phyloP scores from a whole-genome alignment of 257 asterid genomes.

The Solanum neorickii region DNA sequence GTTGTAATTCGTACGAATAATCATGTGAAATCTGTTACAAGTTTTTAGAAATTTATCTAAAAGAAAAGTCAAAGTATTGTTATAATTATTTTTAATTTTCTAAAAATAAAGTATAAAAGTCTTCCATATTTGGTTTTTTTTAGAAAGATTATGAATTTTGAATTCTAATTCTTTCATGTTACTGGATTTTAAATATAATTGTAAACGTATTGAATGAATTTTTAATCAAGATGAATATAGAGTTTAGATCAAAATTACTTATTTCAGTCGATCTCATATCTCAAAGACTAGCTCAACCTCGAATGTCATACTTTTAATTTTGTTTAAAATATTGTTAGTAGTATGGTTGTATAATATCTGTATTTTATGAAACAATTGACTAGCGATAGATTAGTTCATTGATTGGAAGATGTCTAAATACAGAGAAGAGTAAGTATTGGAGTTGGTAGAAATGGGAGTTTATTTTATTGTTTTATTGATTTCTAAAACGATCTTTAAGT shows the following conservation, averaged over 20 bases:
- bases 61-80: background rate
- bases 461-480: background rate
- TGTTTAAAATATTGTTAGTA: background rate
- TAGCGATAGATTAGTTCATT: background rate
- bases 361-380: background rate
- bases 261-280: no score
- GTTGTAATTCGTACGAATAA: background rate
- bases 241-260: background rate
- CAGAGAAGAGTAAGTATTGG: background rate
- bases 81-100: no score
- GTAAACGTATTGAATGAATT: no score
- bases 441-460: background rate
- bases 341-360: background rate
- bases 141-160: background rate
- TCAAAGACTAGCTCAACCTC: background rate
- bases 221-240: no score
- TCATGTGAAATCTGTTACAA: background rate
- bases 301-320: background rate
- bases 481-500: background rate
- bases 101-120: no score
- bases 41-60: no score
- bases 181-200: no score
- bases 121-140: background rate
- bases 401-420: background rate
- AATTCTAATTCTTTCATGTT: background rate